These are phyloP conservation scores for Pyrrhoderma lamaoense DNA, from an alignment of 1,284 basidiomycete genomes.

Conservation along the genomic window DNA sequence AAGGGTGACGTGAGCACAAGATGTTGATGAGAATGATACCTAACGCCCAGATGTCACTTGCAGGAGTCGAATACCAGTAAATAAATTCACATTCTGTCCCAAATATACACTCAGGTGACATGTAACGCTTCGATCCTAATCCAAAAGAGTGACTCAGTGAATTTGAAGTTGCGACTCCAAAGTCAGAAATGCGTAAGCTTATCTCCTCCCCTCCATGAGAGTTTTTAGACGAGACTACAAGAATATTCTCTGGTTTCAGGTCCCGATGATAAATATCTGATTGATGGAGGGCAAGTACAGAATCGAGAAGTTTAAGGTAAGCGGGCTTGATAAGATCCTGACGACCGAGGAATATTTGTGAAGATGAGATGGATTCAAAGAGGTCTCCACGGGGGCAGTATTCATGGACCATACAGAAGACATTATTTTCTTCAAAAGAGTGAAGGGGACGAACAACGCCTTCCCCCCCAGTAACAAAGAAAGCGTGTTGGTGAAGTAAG, in stretches of 20 bases:
- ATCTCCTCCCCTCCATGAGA: conserved; percentile 27
- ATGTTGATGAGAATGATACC: conserved; percentile 65
- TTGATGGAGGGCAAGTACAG: conserved; percentile 53
- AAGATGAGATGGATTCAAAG: conserved; percentile 53
- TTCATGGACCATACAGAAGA: conserved; percentile 57
- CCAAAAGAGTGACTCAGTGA: conserved; percentile 45
- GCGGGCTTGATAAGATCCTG: conserved; percentile 43
- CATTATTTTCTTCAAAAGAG: conserved; percentile 47
- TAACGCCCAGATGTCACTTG: conserved; percentile 65
- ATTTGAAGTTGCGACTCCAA: conserved; percentile 59
- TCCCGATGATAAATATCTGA: conserved; percentile 63
- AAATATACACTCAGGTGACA: conserved; percentile 60
- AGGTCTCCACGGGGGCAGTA: conserved; percentile 59
- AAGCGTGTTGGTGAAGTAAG: conserved; percentile 49
- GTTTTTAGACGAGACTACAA: conserved; percentile 32
- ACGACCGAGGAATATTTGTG: conserved; percentile 40
- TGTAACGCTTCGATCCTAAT: conserved; percentile 48
- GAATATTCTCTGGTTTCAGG: conserved; percentile 70
- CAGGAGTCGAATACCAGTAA: conserved; percentile 40
- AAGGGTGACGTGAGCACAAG: conserved; percentile 59
- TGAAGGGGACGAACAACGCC: conserved; percentile 54
- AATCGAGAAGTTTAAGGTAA: conserved; percentile 56
- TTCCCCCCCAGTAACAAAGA: conserved; percentile 34
- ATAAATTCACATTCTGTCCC: conserved; percentile 27
- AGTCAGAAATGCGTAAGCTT: conserved; percentile 51